These are phyloP conservation scores for Tuber aestivum DNA, from an alignment of 495 filamentous ascomycete genomes.

Conservation along the genomic window DNA sequence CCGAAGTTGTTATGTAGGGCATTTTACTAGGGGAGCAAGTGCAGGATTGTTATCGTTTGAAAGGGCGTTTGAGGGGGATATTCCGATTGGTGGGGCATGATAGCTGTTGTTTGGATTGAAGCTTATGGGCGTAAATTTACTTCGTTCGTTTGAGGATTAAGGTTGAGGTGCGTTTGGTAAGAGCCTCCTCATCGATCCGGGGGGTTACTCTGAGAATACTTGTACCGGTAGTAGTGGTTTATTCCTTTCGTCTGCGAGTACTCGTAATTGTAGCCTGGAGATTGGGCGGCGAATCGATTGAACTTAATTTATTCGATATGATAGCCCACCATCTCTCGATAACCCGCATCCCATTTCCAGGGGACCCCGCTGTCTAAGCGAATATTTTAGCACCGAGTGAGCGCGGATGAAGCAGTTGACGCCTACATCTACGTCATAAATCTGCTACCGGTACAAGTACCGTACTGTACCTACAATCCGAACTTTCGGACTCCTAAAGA, in stretches of 20 bases:
- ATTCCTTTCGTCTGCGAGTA: not conserved
- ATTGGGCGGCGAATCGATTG: too few species aligned
- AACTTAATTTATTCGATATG: not conserved
- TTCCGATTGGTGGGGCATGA: not conserved
- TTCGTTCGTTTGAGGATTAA: not conserved
- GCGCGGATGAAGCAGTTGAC: constrained; percentile 30
- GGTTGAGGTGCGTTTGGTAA: not conserved
- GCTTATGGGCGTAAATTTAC: not conserved
- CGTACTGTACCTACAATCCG: not conserved
- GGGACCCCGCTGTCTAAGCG: not conserved
- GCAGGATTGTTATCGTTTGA: not conserved
- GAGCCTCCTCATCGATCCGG: not conserved
- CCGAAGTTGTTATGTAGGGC: not conserved
- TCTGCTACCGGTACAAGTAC: too few species aligned
- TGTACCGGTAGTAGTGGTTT: not conserved
- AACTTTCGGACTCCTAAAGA: not conserved
- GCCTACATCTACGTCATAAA: constrained; percentile 21
- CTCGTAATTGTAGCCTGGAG: not conserved
- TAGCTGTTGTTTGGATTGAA: not conserved
- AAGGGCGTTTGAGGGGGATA: not conserved
- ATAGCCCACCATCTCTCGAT: not conserved
- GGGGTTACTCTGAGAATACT: not conserved
- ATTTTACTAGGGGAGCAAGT: not conserved
- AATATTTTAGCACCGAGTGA: constrained; percentile 30
- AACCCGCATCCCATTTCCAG: not conserved